phyloP scores from a whole-genome alignment of 2,329 filamentous ascomycete genomes.

The Thyridium curvatum region DNA sequence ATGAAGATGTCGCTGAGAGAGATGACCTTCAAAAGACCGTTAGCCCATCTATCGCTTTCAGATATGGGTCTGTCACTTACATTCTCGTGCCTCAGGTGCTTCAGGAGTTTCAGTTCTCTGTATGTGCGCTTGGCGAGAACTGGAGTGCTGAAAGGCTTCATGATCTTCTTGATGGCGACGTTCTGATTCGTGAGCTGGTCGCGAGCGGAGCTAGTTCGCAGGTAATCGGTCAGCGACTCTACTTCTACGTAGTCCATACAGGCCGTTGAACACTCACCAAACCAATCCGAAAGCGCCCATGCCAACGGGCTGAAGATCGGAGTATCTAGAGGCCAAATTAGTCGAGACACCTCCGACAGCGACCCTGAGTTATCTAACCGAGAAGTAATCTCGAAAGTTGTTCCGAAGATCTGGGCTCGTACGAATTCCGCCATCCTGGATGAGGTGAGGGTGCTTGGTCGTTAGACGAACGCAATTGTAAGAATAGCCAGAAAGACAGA shows the following conservation, averaged over 20 bases:
- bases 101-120: constrained; percentile 92
- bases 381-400: constrained; percentile 98
- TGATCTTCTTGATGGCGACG: constrained; percentile 99
- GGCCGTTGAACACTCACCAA: constrained; percentile 56
- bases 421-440: constrained; percentile 96
- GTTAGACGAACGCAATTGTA: constrained; percentile 6
- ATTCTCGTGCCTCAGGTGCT: constrained; percentile 96
- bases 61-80: constrained; percentile 38
- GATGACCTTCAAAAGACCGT: constrained; percentile 65
- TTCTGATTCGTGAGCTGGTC: constrained; percentile 96
- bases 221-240: constrained; percentile 1
- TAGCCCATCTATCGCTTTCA: constrained; percentile 2
- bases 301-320: constrained; percentile 94
- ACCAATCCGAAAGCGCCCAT: constrained; percentile 99
- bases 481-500: constrained; percentile 1
- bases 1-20: constrained; percentile 99
- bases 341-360: neutral
- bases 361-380: constrained; percentile 51
- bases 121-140: constrained; percentile 97
- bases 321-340: constrained; percentile 61
- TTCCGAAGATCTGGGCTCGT: constrained; percentile 98
- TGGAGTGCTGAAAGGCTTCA: constrained; percentile 99
- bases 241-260: neutral
- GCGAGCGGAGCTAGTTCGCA: constrained; percentile 72
- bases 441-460: constrained; percentile 8